Conservation (phyloP, 768 basidiomycete species). For the Myochromella boudieri region DNA sequence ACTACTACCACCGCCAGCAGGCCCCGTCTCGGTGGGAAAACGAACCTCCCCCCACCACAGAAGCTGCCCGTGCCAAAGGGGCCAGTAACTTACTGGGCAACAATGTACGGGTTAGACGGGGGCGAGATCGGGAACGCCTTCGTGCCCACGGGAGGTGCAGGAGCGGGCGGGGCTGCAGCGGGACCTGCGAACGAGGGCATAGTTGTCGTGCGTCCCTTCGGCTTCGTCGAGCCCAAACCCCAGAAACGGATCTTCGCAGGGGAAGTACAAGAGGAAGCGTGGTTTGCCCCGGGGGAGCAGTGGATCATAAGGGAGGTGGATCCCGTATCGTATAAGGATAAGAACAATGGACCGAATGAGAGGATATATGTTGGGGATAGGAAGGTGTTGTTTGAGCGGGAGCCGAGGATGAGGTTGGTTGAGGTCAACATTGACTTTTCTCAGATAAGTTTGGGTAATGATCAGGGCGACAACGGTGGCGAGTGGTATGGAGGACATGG, state of each 20-base stretch:
- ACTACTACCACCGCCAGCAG: neutral
- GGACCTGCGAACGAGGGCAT: slow-evolving; percentile 18
- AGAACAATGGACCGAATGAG: slow-evolving; percentile 9
- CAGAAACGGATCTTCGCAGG: slow-evolving; percentile 28
- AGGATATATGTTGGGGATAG: slow-evolving; percentile 18
- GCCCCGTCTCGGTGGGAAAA: slow-evolving; percentile 7
- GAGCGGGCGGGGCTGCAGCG: slow-evolving; percentile 2
- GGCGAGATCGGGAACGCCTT: slow-evolving; percentile 26
- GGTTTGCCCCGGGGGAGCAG: slow-evolving; percentile 23
- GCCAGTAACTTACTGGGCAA: slow-evolving; percentile 27
- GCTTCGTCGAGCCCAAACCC: neutral
- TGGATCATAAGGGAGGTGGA: slow-evolving; percentile 11
- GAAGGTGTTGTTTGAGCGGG: slow-evolving; percentile 3
- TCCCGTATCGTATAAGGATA: slow-evolving; percentile 11
- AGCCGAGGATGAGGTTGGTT: neutral
- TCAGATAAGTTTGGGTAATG: neutral
- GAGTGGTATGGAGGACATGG: neutral
- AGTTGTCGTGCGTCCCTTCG: slow-evolving; percentile 16
- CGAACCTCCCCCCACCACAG: slow-evolving; percentile 8
- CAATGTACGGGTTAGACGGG: slow-evolving; percentile 29
- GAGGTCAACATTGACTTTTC: neutral
- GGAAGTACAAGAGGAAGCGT: slow-evolving; percentile 26
- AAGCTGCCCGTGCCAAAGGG: slow-evolving; percentile 11
- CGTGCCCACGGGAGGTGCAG: slow-evolving; percentile 1
- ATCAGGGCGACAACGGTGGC: neutral